Conservation (phyloP, 2,329 filamentous ascomycete genomes). For the Westerdykella aurantiaca region DNA sequence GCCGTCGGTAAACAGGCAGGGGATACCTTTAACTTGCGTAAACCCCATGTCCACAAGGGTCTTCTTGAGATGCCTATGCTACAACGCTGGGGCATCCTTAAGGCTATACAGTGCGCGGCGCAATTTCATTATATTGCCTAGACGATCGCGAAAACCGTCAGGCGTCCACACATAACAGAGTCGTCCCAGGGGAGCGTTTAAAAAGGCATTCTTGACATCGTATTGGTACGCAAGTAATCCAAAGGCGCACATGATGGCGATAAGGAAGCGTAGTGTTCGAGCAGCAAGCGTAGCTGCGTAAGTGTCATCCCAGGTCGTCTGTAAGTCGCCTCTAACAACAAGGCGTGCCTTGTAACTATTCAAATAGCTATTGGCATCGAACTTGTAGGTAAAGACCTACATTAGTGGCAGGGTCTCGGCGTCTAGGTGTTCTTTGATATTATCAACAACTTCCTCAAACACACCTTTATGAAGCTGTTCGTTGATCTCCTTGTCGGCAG, state of each 20-base stretch:
- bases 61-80: conserved; percentile 7
- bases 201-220: conserved; percentile 18
- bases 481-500: too few relatives aligned
- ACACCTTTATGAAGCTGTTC: too few relatives aligned
- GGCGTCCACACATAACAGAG: conserved; percentile 5
- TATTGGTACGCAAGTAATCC: conserved; percentile 13
- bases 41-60: conserved; percentile 10
- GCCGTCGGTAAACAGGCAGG: conserved; percentile 7
- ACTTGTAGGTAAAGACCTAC: too few relatives aligned
- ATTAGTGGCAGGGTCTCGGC: too few relatives aligned
- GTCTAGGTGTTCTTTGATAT: too few relatives aligned
- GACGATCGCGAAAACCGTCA: not conserved
- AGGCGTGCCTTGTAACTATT: too few relatives aligned
- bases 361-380: too few relatives aligned
- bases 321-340: too few relatives aligned
- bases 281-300: conserved; percentile 15
- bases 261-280: conserved; percentile 12
- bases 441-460: too few relatives aligned
- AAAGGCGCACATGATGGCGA: conserved; percentile 15
- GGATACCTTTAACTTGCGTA: conserved; percentile 4
- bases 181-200: conserved; percentile 11
- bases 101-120: conserved; percentile 15
- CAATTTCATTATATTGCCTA: not conserved
- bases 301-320: too few relatives aligned
- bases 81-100: conserved; percentile 14